These are phyloP conservation scores for Hypholoma sublateritium DNA, from an alignment of 768 basidiomycete species.

Conservation along the genomic window DNA sequence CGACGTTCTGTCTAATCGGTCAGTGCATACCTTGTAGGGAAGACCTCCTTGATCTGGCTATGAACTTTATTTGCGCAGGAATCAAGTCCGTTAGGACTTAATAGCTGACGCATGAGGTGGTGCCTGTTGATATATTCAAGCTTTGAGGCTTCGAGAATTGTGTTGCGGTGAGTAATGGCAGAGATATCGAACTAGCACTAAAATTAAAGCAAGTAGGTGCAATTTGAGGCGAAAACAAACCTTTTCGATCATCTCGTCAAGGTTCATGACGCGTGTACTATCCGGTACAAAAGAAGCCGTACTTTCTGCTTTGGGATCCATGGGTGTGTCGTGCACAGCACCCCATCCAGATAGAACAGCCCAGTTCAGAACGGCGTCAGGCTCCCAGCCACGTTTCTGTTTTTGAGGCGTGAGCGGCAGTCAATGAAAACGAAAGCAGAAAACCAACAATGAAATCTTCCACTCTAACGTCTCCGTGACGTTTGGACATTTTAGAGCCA, in stretches of 20 bases:
- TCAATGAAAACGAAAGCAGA: conserved; percentile 14
- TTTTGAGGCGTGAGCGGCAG: neutral
- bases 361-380: conserved; percentile 88
- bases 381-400: conserved; percentile 88
- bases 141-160: conserved; percentile 77
- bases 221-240: conserved; percentile 32
- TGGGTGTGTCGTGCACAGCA: conserved; percentile 38
- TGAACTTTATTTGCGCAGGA: conserved; percentile 55
- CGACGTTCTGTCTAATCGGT: neutral
- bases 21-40: conserved; percentile 54
- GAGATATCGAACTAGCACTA: conserved; percentile 68
- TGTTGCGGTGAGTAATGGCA: conserved; percentile 77
- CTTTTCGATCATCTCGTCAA: conserved; percentile 63
- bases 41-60: conserved; percentile 50
- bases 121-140: conserved; percentile 89
- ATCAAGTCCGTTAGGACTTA: conserved; percentile 49
- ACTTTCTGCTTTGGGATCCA: conserved; percentile 13
- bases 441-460: conserved; percentile 75
- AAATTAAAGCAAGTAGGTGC: neutral
- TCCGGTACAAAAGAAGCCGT: conserved; percentile 47
- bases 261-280: conserved; percentile 60
- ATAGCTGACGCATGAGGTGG: conserved; percentile 63
- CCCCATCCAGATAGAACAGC: conserved; percentile 96
- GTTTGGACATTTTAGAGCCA: conserved; percentile 93
- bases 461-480: conserved; percentile 87